A percentile compares a stretch with the other conserved stretches of the same genome.
phyloP scores from a whole-genome alignment of 73 alveolate species.

The Tetrahymena elliotti region DNA sequence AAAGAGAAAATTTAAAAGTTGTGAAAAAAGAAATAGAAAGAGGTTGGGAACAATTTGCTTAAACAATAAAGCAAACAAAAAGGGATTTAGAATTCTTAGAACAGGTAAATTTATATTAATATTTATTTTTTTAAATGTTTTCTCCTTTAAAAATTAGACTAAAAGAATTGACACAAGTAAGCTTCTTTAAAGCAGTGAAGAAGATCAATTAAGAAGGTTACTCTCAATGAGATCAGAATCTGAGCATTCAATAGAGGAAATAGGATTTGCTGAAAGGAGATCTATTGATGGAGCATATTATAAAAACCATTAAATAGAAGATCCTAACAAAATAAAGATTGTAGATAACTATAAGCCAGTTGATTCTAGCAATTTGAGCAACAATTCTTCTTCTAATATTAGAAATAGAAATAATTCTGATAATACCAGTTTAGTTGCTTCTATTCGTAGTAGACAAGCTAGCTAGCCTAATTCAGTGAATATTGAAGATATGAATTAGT shows the following conservation, averaged over 20 bases:
- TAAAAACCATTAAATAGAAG: not conserved
- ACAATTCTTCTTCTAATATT: not conserved
- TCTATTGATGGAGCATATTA: not conserved
- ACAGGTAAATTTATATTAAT: not conserved
- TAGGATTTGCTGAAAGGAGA: not conserved
- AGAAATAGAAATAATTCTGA: not conserved
- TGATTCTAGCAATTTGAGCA: not conserved
- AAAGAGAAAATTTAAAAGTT: not conserved
- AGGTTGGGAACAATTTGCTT: not conserved
- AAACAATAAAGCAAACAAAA: not conserved
- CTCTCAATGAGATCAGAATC: not conserved
- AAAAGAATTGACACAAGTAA: not conserved
- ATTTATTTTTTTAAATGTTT: no score
- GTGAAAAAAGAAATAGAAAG: not conserved
- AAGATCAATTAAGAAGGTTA: not conserved
- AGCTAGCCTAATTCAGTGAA: not conserved
- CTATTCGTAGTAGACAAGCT: not conserved
- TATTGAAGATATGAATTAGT: not conserved
- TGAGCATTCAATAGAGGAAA: not conserved
- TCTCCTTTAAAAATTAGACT: not conserved
- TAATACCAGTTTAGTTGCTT: not conserved
- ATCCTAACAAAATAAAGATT: not conserved
- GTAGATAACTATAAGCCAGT: not conserved
- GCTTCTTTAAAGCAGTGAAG: not conserved
- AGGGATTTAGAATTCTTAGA: not conserved